Evolutionary conservation across 768 basidiomycete species (phyloP), one percentile per base, ranked within the genome.

Genomic region (Rhodotorula kratochvilovae): DNA sequence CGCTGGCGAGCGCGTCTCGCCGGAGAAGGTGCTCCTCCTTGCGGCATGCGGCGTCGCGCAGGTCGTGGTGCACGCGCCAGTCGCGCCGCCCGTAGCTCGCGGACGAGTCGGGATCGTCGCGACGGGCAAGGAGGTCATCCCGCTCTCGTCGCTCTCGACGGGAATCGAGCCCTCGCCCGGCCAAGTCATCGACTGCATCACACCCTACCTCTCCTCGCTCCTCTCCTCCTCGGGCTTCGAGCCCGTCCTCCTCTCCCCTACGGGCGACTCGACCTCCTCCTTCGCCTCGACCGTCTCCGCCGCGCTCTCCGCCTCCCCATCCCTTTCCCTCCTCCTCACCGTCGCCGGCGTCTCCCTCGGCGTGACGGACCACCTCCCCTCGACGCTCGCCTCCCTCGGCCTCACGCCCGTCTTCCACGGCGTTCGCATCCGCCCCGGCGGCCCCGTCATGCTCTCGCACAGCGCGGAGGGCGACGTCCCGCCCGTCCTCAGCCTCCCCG

Each of bases 331-430:
- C 29, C 53, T 64, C 63, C 7, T 55, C 42, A 64, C 63, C 39
- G 25, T 35, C 53, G 63, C 63, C 17, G 63, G 63, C 63, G 63
- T 64, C 31, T 64, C 63, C 16, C 63, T 55, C 63, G 63, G 63
- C 53, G 19, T 29, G 36, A 54, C 63, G 29, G 63, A 64, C 63
- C 63, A 64, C 43, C 27, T 54, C 23, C 63, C 63, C 11, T 33
- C 53, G 8, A 43, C 63, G n/a, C 63, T 64, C 42, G 3, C 63
- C 29, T 23, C 42, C 42, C 39, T 64, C 54, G 43, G 54, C 31
- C n/a, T 56, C 31, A 13, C n/a, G 4, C 8, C 29, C 2, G 3
- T 45, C 42, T 64, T 64, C 54, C 63, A 64, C 29, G 63, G 63
- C 63, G 63, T 64, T 31, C 1, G 29, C 19, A 56, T 64, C 31